A percentile compares a stretch with the other conserved stretches of the same genome.
These are phyloP conservation scores for Acer saccharum DNA, from an alignment of 345 rosid species.

Conservation along the genomic window DNA sequence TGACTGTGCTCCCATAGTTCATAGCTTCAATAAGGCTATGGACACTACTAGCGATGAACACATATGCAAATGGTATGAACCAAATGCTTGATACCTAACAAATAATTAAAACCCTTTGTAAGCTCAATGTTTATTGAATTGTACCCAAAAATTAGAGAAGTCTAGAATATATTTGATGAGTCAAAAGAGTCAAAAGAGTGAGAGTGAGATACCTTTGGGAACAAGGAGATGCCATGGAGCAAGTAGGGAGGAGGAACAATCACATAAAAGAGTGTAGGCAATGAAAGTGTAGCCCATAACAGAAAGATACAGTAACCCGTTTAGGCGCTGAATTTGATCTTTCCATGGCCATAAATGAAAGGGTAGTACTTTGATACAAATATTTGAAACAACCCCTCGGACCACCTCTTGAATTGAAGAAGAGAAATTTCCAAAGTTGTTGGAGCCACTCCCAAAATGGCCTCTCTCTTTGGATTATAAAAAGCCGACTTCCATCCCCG, in stretches of 20 bases:
- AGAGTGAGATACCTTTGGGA: constrained; percentile 29
- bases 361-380: constrained; percentile 43
- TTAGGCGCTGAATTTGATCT: constrained; percentile 27
- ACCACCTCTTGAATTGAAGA: no score
- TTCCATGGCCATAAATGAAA: constrained; percentile 29
- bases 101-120: not conserved
- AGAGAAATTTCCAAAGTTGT: no score
- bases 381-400: constrained; percentile 43
- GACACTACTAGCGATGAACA: constrained; percentile 12
- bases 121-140: no score
- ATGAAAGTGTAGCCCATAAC: constrained; percentile 38
- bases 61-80: constrained; percentile 24
- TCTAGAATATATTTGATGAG: no score
- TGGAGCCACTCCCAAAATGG: no score
- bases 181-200: no score
- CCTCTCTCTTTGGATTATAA: no score
- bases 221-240: constrained; percentile 33
- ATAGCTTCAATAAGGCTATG: constrained; percentile 21
- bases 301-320: constrained; percentile 34
- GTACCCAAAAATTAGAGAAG: no score
- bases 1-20: constrained; percentile 1
- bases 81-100: constrained; percentile 25
- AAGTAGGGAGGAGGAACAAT: constrained; percentile 31
- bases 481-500: no score
- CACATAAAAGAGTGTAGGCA: constrained; percentile 31